Conservation (phyloP, 129 eudicot species). For the Solidago caesia region DNA sequence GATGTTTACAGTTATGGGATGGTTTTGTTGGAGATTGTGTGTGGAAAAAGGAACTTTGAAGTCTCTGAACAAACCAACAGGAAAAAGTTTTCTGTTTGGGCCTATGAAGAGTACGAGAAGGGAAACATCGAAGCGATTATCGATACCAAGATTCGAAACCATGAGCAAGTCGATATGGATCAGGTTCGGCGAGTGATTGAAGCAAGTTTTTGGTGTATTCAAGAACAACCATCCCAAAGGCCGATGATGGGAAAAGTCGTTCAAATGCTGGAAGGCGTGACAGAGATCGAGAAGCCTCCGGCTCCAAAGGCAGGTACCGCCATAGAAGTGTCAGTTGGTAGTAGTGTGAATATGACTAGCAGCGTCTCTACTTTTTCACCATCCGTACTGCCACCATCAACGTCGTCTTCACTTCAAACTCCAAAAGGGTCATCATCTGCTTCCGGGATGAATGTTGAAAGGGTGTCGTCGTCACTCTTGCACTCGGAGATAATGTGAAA, state of each 20-base stretch:
- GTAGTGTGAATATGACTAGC: conserved; percentile 43
- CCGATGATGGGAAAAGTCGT: conserved; percentile 95
- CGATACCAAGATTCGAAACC: conserved; percentile 45
- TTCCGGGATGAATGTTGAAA: conserved; percentile 58
- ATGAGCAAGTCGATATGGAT: conserved; percentile 54
- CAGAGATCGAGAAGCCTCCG: conserved; percentile 68
- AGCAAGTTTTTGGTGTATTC: conserved; percentile 93
- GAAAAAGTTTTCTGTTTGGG: conserved; percentile 80
- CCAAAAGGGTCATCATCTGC: conserved; percentile 46
- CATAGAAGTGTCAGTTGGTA: conserved; percentile 54
- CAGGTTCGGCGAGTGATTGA: conserved; percentile 58
- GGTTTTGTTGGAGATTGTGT: conserved; percentile 90
- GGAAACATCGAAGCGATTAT: conserved; percentile 53
- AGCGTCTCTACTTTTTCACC: conserved; percentile 65
- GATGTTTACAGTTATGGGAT: conserved; percentile 84
- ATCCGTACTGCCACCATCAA: conserved; percentile 47
- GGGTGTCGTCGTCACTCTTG: conserved; percentile 50
- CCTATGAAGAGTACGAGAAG: conserved; percentile 76
- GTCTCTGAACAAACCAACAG: conserved; percentile 62
- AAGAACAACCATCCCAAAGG: conserved; percentile 84
- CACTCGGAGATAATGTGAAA: conserved; percentile 34
- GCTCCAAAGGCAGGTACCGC: conserved; percentile 59
- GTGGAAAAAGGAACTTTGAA: conserved; percentile 89
- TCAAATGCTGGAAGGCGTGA: conserved; percentile 85
- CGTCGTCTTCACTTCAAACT: conserved; percentile 59